phyloP scores from a whole-genome alignment of 140 eudicot genomes.

The Artemisia princeps region DNA sequence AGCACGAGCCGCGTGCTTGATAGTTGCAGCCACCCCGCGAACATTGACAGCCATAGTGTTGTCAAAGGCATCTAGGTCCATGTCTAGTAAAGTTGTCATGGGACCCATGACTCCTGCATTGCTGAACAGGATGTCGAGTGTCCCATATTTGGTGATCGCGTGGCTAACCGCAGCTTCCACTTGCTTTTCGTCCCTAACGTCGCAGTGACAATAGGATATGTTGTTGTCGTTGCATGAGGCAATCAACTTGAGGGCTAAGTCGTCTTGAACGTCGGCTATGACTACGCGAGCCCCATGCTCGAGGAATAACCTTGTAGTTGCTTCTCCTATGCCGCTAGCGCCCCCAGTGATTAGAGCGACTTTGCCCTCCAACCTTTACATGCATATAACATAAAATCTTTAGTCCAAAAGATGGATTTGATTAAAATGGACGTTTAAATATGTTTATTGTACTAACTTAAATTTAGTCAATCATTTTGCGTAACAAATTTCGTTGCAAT shows the following conservation, averaged over 20 bases:
- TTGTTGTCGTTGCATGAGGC: slow-evolving; percentile 26
- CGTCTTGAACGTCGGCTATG: slow-evolving; percentile 58
- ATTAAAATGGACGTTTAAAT: too few species aligned
- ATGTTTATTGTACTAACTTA: too few species aligned
- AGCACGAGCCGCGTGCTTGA: slow-evolving; percentile 68
- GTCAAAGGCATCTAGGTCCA: slow-evolving; percentile 40
- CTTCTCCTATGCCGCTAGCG: slow-evolving; percentile 88
- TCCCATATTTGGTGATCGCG: slow-evolving; percentile 46
- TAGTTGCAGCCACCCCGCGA: slow-evolving; percentile 49
- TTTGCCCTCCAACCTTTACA: slow-evolving; percentile 51
- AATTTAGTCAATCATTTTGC: too few species aligned
- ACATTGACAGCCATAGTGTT: slow-evolving; percentile 49
- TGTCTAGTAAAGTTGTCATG: slow-evolving; percentile 43
- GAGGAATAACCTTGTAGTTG: slow-evolving; percentile 42
- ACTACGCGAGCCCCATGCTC: slow-evolving; percentile 58
- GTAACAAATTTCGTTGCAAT: too few species aligned
- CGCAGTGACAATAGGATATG: slow-evolving; percentile 44
- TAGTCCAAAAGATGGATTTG: too few species aligned
- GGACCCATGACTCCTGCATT: slow-evolving; percentile 81
- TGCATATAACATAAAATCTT: not conserved
- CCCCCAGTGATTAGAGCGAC: slow-evolving; percentile 77
- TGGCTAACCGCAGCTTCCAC: slow-evolving; percentile 42
- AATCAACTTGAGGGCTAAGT: slow-evolving; percentile 37
- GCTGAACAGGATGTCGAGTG: slow-evolving; percentile 63
- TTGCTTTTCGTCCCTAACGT: slow-evolving; percentile 54